Conservation (phyloP, 2,329 filamentous ascomycete species). For the Colletotrichum lindemuthianum region DNA sequence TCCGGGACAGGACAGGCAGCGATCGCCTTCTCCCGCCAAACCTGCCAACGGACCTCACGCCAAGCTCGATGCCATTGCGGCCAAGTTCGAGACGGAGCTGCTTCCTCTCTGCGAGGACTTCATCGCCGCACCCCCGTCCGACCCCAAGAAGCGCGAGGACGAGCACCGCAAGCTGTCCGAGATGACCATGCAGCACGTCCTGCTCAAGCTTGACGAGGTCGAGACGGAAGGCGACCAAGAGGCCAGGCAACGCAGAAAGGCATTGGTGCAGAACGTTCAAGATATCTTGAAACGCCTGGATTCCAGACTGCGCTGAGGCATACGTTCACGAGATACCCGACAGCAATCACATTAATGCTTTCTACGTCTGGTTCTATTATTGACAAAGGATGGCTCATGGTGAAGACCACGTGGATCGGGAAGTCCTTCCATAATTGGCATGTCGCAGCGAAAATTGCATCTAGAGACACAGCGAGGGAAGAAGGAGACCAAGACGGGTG, state of each 20-base stretch:
- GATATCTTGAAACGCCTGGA: slow-evolving; percentile 73
- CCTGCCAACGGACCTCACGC: slow-evolving; percentile 58
- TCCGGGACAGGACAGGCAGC: slow-evolving; percentile 46
- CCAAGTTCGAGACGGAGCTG: slow-evolving; percentile 71
- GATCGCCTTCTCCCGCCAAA: slow-evolving; percentile 50
- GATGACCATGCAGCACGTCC: slow-evolving; percentile 78
- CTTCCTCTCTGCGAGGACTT: slow-evolving; percentile 74
- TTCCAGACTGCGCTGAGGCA: slow-evolving; percentile 40
- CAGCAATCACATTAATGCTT: slow-evolving; percentile 10
- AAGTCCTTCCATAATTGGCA: slow-evolving; percentile 9
- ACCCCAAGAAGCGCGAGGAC: slow-evolving; percentile 74
- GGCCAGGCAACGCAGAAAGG: slow-evolving; percentile 73
- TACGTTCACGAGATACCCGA: slow-evolving; percentile 7
- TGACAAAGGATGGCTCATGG: slow-evolving; percentile 4
- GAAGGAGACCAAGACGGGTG: slow-evolving; percentile 1
- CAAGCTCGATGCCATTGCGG: slow-evolving; percentile 73
- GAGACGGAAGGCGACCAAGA: slow-evolving; percentile 76
- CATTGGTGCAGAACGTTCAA: slow-evolving; percentile 78
- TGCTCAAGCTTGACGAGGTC: slow-evolving; percentile 81
- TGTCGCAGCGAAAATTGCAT: slow-evolving; percentile 35
- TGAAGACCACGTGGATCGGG: slow-evolving; percentile 12
- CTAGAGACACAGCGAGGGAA: slow-evolving; percentile 27
- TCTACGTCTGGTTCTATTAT: slow-evolving; percentile 10
- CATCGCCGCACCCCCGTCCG: slow-evolving; percentile 68
- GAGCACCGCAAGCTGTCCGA: slow-evolving; percentile 81